Base-by-base conservation (phyloP, 176 grass and related monocot species). In the Zizania latifolia region DNA sequence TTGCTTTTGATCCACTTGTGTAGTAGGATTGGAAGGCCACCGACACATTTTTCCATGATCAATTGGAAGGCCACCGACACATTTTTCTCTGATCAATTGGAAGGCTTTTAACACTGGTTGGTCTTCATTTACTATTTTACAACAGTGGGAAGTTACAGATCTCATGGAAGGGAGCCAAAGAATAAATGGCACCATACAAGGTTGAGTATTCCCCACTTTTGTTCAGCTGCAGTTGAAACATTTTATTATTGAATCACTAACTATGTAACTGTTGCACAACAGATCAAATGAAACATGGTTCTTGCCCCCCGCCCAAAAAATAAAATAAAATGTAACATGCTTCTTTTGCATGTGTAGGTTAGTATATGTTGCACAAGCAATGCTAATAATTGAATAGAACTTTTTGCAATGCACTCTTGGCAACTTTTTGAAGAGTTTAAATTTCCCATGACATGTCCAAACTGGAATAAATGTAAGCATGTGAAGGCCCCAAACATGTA, bases 21-120 rank as follows among this genome's bases (percentile, higher is more conserved):
- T n/a, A n/a, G n/a, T n/a, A n/a, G n/a, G n/a, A 97, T 91, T 55
- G 94, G 94, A 60, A 97, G 59, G 27, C 94, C 94, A 26, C 94
- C 94, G 44, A 97, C 64, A 28, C 94, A 90, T 23, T 87, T 97
- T 71, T 93, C 83, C 34, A 97, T 90, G 90, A 97, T 97, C 28
- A 34, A 97, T 91, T 55, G 94, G 94, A 60, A 97, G 59, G 27
- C 94, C 94, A 26, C 94, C 94, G 44, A 97, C 64, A 28, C 94
- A 90, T 23, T 87, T 97, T 71, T 89, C 69, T 62, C 88, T 83
- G 90, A 97, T 97, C 28, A 93, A 38, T 73, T 91, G 83, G 65
- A 97, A 97, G 44, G 94, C 94, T 77, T 88, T 97, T 70, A 97
- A 59, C 32, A 97, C 94, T 9, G 94, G 86, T 64, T 97, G 86